phyloP scores from a whole-genome alignment of 2,329 filamentous ascomycete species.

The Trichoderma sp. region DNA sequence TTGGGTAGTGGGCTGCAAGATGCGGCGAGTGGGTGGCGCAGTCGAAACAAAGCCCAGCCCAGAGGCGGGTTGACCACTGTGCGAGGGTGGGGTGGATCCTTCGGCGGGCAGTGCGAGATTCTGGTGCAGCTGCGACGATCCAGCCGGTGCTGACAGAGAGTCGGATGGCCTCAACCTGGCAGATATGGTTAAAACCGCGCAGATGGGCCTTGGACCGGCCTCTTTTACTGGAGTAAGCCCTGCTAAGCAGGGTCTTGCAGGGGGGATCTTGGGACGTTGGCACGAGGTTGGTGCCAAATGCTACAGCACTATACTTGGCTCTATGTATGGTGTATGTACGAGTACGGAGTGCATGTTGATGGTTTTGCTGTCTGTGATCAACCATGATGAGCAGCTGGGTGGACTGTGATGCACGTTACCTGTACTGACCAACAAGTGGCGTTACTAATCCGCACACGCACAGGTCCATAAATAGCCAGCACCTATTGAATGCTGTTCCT shows the following conservation, averaged over 20 bases:
- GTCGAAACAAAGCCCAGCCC: neutral
- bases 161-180: neutral
- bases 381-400: neutral
- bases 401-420: neutral
- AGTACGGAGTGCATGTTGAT: neutral
- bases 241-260: neutral
- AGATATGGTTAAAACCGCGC: neutral
- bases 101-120: conserved; percentile 13
- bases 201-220: neutral
- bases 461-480: conserved; percentile 10
- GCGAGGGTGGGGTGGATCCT: conserved; percentile 3
- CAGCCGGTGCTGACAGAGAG: neutral
- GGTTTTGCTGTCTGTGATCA: neutral
- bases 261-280: neutral
- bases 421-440: neutral
- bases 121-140: neutral
- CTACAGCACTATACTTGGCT: neutral
- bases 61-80: neutral
- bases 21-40: conserved; percentile 20
- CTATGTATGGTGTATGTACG: neutral
- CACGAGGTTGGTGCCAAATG: neutral
- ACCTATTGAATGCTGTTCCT: neutral
- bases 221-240: neutral
- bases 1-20: conserved; percentile 5
- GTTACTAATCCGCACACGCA: neutral